Evolutionary conservation across 2,329 filamentous ascomycete genomes (phyloP), one percentile per base, ranked within the genome.

Genomic region (Fusarium bulbicola): DNA sequence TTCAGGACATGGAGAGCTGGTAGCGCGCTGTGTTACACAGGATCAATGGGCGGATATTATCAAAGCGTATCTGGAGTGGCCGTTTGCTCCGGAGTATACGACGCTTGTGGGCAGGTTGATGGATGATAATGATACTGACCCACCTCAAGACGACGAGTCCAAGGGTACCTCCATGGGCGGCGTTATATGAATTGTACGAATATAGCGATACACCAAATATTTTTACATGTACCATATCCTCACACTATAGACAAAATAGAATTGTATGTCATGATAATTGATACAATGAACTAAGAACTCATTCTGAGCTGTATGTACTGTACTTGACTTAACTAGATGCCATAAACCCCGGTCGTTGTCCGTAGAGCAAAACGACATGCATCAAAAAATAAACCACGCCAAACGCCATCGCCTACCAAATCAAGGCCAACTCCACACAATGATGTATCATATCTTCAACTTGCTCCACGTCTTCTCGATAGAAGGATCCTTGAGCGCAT

Each of bases 31-130:
- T 32, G 73, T 93, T 64, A 89, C 86, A 47, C 79, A 84, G 72
- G 76, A 78, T 20, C 90, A 92, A 83, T 84, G 90, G 79, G 78
- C 84, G 24, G 88, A 92, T 67, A 81, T 93, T 21, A 68, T 90
- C 9, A 84, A 88, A 72, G 86, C 87, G 1, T 93, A 89, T 85
- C 84, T 89, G 79, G 82, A 86, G 57, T 94, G 92, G 92, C 91
- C 91, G 1, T 93, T 92, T 72, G 80, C 82, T 6, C 90, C 90
- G 3, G 73, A 78, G 6, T 87, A 87, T 69, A 49, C 79, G 11
- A 82, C 88, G 66, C 79, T 90, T 59, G 80, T 90, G n/a, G 81
- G 81, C 10, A 82, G 86, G 32, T 70, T 81, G 65, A 66, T 78
- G n/a, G 81, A 83, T 13, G 81, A 81, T 10, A 37, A 36, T 7